Percentiles rank a stretch among this genome's conserved stretches.
These are phyloP conservation scores for Tilletia horrida DNA, from an alignment of 1,284 basidiomycete genomes.

Conservation along the genomic window DNA sequence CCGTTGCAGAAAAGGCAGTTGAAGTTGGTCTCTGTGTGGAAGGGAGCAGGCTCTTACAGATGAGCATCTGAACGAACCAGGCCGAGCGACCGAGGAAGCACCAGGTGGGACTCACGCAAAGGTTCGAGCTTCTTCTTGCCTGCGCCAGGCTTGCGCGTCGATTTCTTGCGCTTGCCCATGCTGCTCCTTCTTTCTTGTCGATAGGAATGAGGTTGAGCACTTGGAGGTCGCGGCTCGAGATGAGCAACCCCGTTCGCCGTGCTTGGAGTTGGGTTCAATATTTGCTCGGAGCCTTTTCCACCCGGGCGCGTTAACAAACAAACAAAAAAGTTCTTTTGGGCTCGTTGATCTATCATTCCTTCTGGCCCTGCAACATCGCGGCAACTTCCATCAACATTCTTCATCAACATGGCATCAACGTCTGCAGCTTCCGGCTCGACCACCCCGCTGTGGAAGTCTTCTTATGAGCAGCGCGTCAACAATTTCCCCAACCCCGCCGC, in stretches of 20 bases:
- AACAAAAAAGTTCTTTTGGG: background rate
- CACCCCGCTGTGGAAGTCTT: constrained; percentile 17
- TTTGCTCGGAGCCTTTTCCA: constrained; percentile 12
- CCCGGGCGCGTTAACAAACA: background rate
- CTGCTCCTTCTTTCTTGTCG: background rate
- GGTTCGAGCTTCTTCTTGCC: constrained; percentile 36
- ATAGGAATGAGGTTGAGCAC: background rate
- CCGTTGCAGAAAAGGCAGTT: constrained; percentile 78
- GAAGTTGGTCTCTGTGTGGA: constrained; percentile 54
- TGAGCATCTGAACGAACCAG: background rate
- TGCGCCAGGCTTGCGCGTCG: constrained; percentile 40
- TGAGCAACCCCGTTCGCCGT: no score
- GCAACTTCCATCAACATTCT: background rate
- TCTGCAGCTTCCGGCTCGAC: background rate
- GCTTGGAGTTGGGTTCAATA: no score
- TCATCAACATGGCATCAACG: background rate
- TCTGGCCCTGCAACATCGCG: no score
- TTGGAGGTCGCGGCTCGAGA: background rate
- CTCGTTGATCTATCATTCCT: background rate
- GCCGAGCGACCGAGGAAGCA: background rate
- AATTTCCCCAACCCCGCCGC: constrained; percentile 45
- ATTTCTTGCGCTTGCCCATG: constrained; percentile 48
- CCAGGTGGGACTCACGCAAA: constrained; percentile 32
- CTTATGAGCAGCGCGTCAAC: constrained; percentile 42
- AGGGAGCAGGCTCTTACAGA: background rate